Evolutionary conservation across 2,329 filamentous ascomycete genomes (phyloP).

Genomic region (Pyricularia sp.): DNA sequence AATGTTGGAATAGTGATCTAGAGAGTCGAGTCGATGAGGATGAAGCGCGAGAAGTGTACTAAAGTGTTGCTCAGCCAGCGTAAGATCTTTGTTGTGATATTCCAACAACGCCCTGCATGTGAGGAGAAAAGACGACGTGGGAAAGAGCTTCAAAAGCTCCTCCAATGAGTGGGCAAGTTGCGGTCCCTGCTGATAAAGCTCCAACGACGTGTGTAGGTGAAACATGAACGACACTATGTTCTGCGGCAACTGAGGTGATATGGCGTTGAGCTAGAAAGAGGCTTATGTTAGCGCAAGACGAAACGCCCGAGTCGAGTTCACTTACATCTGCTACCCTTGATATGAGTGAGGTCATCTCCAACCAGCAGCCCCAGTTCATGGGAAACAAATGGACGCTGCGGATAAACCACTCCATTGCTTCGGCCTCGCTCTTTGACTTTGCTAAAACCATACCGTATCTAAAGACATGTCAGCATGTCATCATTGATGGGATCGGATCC

Average conservation of each 20-base stretch:
- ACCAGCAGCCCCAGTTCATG: conserved; percentile 96
- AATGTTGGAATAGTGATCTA: conserved; percentile 96
- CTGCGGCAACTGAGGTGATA: conserved; percentile 62
- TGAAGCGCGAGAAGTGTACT: conserved; percentile 69
- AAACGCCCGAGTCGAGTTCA: conserved; percentile 7
- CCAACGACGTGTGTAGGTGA: conserved; percentile 78
- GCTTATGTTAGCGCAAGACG: conserved; percentile 14
- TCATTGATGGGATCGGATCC: neutral
- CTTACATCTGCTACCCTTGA: conserved; percentile 68
- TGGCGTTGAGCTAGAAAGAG: conserved; percentile 48
- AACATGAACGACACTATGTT: conserved; percentile 94
- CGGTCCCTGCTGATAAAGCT: conserved; percentile 76
- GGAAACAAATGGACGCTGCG: conserved; percentile 78
- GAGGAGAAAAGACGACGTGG: conserved; percentile 74
- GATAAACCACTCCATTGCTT: conserved; percentile 77
- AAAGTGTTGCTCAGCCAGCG: conserved; percentile 53
- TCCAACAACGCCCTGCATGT: conserved; percentile 79
- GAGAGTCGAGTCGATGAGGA: conserved; percentile 64
- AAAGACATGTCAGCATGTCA: neutral
- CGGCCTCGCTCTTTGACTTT: conserved; percentile 78
- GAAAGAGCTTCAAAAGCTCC: conserved; percentile 74
- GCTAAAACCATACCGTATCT: conserved; percentile 80
- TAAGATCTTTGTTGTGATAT: conserved; percentile 79
- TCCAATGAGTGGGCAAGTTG: conserved; percentile 61
- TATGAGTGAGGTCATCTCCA: conserved; percentile 75